phyloP scores from a whole-genome alignment of 2,329 filamentous ascomycete species.

The Annulohypoxylon truncatum region DNA sequence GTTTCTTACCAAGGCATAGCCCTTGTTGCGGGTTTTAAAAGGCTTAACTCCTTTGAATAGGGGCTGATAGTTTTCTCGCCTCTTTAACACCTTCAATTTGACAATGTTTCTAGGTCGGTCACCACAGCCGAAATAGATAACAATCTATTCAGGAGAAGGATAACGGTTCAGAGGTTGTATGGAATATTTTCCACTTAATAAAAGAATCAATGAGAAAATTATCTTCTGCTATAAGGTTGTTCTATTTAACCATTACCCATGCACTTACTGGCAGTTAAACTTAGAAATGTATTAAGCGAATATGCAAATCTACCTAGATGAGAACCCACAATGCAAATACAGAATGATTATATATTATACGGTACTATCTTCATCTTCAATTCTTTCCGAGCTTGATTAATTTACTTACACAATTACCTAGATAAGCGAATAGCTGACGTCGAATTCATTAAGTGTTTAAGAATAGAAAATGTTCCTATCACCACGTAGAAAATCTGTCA shows the following conservation, averaged over 20 bases:
- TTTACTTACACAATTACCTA: not conserved
- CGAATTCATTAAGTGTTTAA: not conserved
- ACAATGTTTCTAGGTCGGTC: not conserved
- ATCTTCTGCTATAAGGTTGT: not conserved
- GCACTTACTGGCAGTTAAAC: not conserved
- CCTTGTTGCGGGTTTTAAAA: not conserved
- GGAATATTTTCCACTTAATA: not conserved
- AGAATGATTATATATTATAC: not conserved
- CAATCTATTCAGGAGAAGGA: not conserved
- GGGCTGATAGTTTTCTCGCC: not conserved
- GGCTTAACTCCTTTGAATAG: constrained; percentile 1
- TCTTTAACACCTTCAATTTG: not conserved
- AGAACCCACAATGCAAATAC: not conserved
- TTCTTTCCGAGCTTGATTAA: not conserved
- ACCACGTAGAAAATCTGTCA: not conserved
- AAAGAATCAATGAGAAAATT: not conserved
- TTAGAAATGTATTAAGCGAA: not conserved
- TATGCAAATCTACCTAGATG: not conserved
- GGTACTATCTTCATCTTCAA: not conserved
- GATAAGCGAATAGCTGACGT: not conserved
- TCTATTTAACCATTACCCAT: not conserved
- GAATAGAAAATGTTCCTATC: not conserved
- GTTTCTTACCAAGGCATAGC: not conserved
- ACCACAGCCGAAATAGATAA: not conserved
- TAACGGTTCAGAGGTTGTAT: not conserved